These are phyloP conservation scores for Candida smagusa DNA, from an alignment of 1,139 yeast genomes.

Conservation along the genomic window DNA sequence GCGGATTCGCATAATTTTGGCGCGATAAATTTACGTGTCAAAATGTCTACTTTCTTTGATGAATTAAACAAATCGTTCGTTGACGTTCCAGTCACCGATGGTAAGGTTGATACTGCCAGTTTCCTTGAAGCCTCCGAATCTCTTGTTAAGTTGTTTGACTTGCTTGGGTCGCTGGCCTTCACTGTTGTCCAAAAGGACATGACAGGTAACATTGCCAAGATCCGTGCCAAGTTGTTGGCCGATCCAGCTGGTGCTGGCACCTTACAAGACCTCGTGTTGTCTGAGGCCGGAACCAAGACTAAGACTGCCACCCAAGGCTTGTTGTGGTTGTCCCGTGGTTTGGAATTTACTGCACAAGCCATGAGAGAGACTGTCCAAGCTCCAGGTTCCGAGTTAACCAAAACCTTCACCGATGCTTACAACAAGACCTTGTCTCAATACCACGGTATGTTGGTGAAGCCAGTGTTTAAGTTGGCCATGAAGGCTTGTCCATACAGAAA, in stretches of 20 bases:
- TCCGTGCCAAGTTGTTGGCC: slow-evolving; percentile 61
- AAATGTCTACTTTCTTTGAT: slow-evolving; percentile 74
- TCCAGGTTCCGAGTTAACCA: slow-evolving; percentile 61
- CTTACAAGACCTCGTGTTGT: slow-evolving; percentile 73
- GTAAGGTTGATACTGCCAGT: slow-evolving; percentile 66
- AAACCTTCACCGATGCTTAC: slow-evolving; percentile 82
- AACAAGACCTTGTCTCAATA: slow-evolving; percentile 72
- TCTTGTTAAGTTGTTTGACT: slow-evolving; percentile 75
- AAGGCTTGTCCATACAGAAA: slow-evolving; percentile 92
- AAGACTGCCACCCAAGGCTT: slow-evolving; percentile 90
- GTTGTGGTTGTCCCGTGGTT: slow-evolving; percentile 82
- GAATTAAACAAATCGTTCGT: slow-evolving; percentile 69
- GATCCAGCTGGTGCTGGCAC: slow-evolving; percentile 64
- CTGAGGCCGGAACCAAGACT: slow-evolving; percentile 60
- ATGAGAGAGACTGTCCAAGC: slow-evolving; percentile 73
- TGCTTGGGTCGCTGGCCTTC: slow-evolving; percentile 83
- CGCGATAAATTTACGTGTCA: slow-evolving; percentile 7
- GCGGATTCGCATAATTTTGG: too few relatives aligned
- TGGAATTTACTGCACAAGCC: slow-evolving; percentile 85
- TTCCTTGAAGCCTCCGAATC: slow-evolving; percentile 85
- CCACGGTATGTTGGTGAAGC: slow-evolving; percentile 80
- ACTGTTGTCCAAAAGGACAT: slow-evolving; percentile 83
- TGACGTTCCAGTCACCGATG: slow-evolving; percentile 66
- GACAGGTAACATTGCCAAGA: slow-evolving; percentile 81
- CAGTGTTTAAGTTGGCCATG: slow-evolving; percentile 91